phyloP scores from a whole-genome alignment of 495 filamentous ascomycete genomes.

The Cercophora scortea region DNA sequence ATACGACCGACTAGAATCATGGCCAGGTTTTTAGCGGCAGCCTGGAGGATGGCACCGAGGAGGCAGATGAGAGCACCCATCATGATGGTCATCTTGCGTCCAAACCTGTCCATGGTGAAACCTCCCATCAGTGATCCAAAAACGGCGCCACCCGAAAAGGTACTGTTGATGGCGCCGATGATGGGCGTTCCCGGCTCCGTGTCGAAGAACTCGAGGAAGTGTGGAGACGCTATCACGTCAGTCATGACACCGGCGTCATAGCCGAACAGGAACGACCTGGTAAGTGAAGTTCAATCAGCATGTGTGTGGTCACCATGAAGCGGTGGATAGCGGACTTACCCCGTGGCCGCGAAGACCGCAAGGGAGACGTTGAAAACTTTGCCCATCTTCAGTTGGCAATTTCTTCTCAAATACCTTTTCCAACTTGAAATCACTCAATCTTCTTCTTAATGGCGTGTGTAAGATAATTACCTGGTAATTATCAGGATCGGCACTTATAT shows the following conservation, averaged over 20 bases:
- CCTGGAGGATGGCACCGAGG: constrained; percentile 41
- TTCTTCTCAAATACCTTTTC: too few relatives aligned
- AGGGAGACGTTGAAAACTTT: constrained; percentile 35
- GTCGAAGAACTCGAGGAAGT: constrained; percentile 15
- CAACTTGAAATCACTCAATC: too few relatives aligned
- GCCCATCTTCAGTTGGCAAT: constrained; percentile 32
- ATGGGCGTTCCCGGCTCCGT: constrained; percentile 1
- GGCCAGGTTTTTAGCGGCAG: constrained; percentile 34
- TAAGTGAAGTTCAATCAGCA: neutral
- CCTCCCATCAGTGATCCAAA: constrained; percentile 26
- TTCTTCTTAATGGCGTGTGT: too few relatives aligned
- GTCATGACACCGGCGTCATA: constrained; percentile 50
- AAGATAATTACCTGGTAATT: too few relatives aligned
- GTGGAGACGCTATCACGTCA: constrained; percentile 40
- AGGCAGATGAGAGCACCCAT: constrained; percentile 48
- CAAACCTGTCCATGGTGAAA: constrained; percentile 17
- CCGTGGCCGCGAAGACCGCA: constrained; percentile 38
- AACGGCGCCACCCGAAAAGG: constrained; percentile 30
- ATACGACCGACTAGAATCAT: constrained; percentile 44
- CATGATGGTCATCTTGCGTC: constrained; percentile 45
- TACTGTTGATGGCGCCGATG: constrained; percentile 12
- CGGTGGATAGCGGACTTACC: constrained; percentile 9
- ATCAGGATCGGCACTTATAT: too few relatives aligned
- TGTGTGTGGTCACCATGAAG: neutral
- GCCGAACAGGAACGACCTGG: constrained; percentile 40